These are phyloP conservation scores for cucumber (Cucumis sativus) DNA, from an alignment of 306 rosid species.

Conservation along the genomic window Cucumber_9930_V3 NC_026661.2:17177501-17178000, in stretches of 20 bases:
- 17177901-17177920: neutral
- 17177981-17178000: neutral
- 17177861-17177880: neutral
- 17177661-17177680: no score
- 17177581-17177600: no score
- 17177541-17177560: no score
- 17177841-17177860: neutral
- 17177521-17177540: no score
- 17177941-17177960: neutral
- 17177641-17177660: no score
- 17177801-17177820: neutral
- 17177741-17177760: neutral
- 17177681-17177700: neutral
- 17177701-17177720: neutral
- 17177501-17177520: no score
- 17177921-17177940: neutral
- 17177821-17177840: neutral
- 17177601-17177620: no score
- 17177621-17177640: no score
- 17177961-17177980: conserved; percentile 2
- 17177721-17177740: neutral
- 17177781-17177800: neutral
- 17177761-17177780: neutral
- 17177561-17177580: no score
- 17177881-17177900: neutral